Conservation (phyloP, 441 rosid species). For the Populus hybrid region DNA sequence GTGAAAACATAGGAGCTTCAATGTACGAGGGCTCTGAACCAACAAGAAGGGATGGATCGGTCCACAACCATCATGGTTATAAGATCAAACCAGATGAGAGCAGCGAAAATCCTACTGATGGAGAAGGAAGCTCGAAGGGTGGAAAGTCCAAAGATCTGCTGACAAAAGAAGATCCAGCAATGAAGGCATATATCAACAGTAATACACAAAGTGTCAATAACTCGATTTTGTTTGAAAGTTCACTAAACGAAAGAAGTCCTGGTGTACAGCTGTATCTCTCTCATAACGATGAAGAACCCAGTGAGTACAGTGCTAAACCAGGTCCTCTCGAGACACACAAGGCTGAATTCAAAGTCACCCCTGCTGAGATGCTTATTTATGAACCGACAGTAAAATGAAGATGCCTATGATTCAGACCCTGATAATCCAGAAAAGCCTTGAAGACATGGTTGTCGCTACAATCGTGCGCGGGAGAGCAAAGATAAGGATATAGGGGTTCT, state of each 20-base stretch:
- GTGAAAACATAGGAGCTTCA: slow-evolving; percentile 84
- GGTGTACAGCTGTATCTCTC: slow-evolving; percentile 58
- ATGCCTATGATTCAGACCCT: slow-evolving; percentile 64
- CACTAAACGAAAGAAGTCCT: slow-evolving; percentile 55
- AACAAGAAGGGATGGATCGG: slow-evolving; percentile 39
- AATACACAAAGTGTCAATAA: slow-evolving; percentile 70
- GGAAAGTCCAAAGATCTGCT: slow-evolving; percentile 20
- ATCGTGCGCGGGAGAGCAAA: slow-evolving; percentile 39
- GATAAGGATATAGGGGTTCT: slow-evolving; percentile 32
- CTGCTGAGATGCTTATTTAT: slow-evolving; percentile 45
- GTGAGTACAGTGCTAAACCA: slow-evolving; percentile 15
- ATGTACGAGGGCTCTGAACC: slow-evolving; percentile 55
- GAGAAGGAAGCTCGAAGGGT: slow-evolving; percentile 35
- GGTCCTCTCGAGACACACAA: slow-evolving; percentile 34
- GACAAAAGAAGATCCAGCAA: slow-evolving; percentile 29
- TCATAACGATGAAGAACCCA: slow-evolving; percentile 21
- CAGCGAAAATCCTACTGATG: slow-evolving; percentile 53
- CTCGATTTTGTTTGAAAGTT: slow-evolving; percentile 57
- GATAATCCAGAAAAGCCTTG: slow-evolving; percentile 67
- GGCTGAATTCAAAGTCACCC: slow-evolving; percentile 37
- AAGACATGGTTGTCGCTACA: slow-evolving; percentile 67
- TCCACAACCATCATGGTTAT: slow-evolving; percentile 64
- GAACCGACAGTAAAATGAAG: slow-evolving; percentile 62
- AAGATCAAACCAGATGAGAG: slow-evolving; percentile 59
- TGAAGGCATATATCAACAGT: slow-evolving; percentile 54